These are phyloP conservation scores for Smittium culicis DNA, from an alignment of 371 early-diverging fungal genomes.

Conservation along the genomic window DNA sequence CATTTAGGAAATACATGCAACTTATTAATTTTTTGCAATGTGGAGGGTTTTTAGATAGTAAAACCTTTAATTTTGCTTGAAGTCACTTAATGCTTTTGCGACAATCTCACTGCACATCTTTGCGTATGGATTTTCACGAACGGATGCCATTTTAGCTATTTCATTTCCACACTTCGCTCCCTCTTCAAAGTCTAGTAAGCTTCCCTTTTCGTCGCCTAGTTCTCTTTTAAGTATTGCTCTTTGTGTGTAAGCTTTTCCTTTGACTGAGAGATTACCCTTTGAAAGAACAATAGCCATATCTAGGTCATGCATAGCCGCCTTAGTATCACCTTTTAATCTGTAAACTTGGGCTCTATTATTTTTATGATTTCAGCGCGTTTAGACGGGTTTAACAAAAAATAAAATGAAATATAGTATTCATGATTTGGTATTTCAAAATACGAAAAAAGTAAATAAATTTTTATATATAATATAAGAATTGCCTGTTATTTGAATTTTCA, in stretches of 20 bases:
- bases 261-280: constrained; percentile 42
- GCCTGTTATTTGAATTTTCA: constrained; percentile 75
- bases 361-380: neutral
- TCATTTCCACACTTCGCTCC: constrained; percentile 73
- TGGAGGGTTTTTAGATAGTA: neutral
- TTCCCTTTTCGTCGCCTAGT: constrained; percentile 46
- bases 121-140: constrained; percentile 78
- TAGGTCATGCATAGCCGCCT: constrained; percentile 49
- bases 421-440: neutral
- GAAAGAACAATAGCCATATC: constrained; percentile 51
- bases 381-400: neutral
- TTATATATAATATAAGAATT: neutral
- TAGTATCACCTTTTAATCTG: constrained; percentile 42
- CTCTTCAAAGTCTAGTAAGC: constrained; percentile 56
- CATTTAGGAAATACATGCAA: neutral
- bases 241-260: constrained; percentile 78
- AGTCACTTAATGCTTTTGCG: constrained; percentile 44
- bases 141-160: constrained; percentile 55
- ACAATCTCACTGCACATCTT: constrained; percentile 71
- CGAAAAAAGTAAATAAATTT: neutral
- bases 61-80: constrained; percentile 9
- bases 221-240: constrained; percentile 54
- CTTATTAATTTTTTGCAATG: neutral
- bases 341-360: constrained; percentile 53
- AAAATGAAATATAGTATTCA: neutral